Evolutionary conservation across 257 asterid species (phyloP), one percentile per base, ranked within the genome.

Genomic region (Primulina eburnea): DNA sequence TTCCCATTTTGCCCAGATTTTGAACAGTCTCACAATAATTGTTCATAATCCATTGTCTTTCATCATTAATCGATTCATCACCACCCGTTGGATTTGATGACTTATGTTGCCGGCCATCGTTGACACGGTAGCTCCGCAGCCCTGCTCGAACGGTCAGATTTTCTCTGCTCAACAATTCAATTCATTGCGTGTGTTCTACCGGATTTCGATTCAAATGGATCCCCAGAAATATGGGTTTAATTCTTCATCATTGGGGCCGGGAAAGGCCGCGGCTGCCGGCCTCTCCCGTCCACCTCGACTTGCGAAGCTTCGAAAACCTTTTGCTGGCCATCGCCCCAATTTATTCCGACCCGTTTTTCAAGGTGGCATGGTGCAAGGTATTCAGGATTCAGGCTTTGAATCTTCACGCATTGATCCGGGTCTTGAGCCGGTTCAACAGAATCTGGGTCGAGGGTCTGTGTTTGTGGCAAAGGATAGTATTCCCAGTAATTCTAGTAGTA

Each of bases 291-390:
- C 88, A 64, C 83, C 96, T 56, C 86, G 99, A 57, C 64, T 89
- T 37, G 75, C 74, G 47, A 88, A 90, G 81, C 86, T 78, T 38
- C 88, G 90, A 79, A 90, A 86, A 78, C 82, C 91, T 66, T 68
- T 73, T 74, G 60, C 82, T 9, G 81, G 86, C 56, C 79, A 79
- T 43, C 83, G 83, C 11, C 79, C 85, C 64, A 86, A 78, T 79
- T 72, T 84, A 30, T 78, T 81, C 29, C 78, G 81, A 62, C 65
- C 88, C 65, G 77, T 62, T 8, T 67, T 81, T 16, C 78, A 71
- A 9, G 30, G 30, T 28, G 30, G 30, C 30, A 28, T 28, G 30
- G 4, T 28, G 30, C 30, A 28, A 28, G 83, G 75, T 8, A 43
- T 24, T 52, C 79, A 62, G 37, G 83, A 66, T 71, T 62, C 77